phyloP scores from a whole-genome alignment of 257 asterid species.

The Solanum appendiculatum region DNA sequence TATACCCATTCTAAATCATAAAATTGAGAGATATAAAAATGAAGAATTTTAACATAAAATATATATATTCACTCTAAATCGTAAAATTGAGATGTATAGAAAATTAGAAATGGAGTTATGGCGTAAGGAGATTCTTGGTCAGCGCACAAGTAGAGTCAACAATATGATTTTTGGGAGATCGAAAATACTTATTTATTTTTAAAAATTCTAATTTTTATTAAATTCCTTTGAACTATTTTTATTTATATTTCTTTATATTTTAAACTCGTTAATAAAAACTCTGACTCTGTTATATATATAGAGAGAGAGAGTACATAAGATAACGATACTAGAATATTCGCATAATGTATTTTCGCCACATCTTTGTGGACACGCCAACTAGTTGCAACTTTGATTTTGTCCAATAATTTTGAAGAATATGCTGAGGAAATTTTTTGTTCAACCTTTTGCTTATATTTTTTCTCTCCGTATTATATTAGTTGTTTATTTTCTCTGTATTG shows the following conservation, averaged over 20 bases:
- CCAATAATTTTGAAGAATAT: background rate
- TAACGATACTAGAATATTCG: background rate
- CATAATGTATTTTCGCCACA: background rate
- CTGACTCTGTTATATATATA: background rate
- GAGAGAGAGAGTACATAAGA: background rate
- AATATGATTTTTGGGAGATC: too few relatives aligned
- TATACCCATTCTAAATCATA: too few relatives aligned
- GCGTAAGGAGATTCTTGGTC: too few relatives aligned
- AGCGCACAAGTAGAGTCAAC: too few relatives aligned
- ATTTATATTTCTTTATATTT: background rate
- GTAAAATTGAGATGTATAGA: too few relatives aligned
- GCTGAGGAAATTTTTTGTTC: background rate
- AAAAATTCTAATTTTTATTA: too few relatives aligned
- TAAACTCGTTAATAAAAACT: background rate
- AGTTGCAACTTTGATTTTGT: background rate
- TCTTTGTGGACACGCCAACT: background rate
- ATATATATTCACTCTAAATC: too few relatives aligned
- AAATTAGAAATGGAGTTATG: too few relatives aligned
- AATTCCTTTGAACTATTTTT: accelerated
- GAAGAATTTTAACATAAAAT: too few relatives aligned
- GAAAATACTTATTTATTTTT: too few relatives aligned
- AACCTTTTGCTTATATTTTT: background rate
- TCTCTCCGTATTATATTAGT: accelerated
- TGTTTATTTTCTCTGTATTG: background rate
- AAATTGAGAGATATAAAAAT: too few relatives aligned